Percentiles rank a stretch among this genome's conserved stretches.
Conservation (phyloP, 352 stramenopile genomes). For the Phytophthora podocarpi region DNA sequence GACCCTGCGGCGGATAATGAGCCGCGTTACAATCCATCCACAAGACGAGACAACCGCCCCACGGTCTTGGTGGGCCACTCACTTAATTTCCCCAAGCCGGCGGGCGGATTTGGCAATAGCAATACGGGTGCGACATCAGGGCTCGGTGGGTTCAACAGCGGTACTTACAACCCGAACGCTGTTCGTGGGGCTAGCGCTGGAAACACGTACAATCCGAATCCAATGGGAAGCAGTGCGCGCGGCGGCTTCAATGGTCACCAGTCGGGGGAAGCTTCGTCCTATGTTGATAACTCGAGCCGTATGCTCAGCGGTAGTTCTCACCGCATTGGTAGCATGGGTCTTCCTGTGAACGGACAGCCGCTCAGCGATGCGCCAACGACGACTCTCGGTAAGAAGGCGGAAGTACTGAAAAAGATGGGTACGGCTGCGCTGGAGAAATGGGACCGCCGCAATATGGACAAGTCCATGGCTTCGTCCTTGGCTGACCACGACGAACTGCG, state of each 20-base stretch:
- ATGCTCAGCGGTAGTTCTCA: slow-evolving; percentile 52
- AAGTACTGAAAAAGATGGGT: slow-evolving; percentile 85
- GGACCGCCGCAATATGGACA: slow-evolving; percentile 90
- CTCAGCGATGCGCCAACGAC: slow-evolving; percentile 51
- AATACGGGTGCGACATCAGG: slow-evolving; percentile 42
- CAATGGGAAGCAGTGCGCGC: slow-evolving; percentile 11
- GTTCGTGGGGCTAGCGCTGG: slow-evolving; percentile 39
- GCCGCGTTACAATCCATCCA: slow-evolving; percentile 55
- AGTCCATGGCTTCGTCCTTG: slow-evolving; percentile 89
- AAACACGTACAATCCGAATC: slow-evolving; percentile 39
- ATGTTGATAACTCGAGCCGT: slow-evolving; percentile 63
- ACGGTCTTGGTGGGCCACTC: slow-evolving; percentile 84
- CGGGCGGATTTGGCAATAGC: slow-evolving; percentile 38
- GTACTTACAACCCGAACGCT: slow-evolving; percentile 50
- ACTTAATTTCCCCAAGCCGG: slow-evolving; percentile 74
- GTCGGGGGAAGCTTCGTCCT: slow-evolving; percentile 34
- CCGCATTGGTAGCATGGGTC: slow-evolving; percentile 47
- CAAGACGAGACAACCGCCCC: slow-evolving; percentile 78
- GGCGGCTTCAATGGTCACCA: slow-evolving; percentile 27
- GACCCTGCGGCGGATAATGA: slow-evolving; percentile 41
- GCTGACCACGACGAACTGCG: slow-evolving; percentile 85
- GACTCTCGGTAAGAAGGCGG: slow-evolving; percentile 75
- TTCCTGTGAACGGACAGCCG: slow-evolving; percentile 56
- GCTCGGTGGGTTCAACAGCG: slow-evolving; percentile 47
- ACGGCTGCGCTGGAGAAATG: slow-evolving; percentile 80